A percentile compares a stretch with the other conserved stretches of the same genome.
Conservation (phyloP, 192 early-diverging fungal genomes). For the Chytriomyces hyalinus region DNA sequence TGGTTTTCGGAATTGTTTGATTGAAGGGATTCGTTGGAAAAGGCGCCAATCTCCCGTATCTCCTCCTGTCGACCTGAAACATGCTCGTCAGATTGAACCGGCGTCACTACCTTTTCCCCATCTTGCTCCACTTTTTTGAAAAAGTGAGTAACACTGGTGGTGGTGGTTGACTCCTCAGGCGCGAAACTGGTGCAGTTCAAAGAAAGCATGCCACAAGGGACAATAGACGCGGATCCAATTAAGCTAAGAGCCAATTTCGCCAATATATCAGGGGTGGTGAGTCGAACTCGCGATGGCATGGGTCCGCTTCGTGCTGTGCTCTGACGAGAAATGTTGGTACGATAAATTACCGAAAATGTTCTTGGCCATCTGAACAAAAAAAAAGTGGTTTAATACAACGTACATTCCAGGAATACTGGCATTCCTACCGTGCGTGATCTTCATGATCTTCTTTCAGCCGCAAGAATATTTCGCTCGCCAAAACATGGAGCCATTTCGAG, state of each 20-base stretch:
- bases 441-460: constrained; percentile 59
- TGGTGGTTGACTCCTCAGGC: constrained; percentile 8
- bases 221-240: neutral
- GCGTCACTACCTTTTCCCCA: neutral
- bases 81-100: neutral
- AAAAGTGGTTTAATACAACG: neutral
- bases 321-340: neutral
- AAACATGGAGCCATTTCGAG: constrained; percentile 57
- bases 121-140: constrained; percentile 5
- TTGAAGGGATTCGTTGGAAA: neutral
- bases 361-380: constrained; percentile 49
- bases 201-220: neutral
- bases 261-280: neutral
- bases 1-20: neutral
- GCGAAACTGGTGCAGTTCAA: neutral
- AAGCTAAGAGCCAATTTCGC: constrained; percentile 13
- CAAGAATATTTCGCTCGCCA: constrained; percentile 58
- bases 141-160: constrained; percentile 2
- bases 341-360: constrained; percentile 46
- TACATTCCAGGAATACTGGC: neutral
- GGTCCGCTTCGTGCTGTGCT: neutral
- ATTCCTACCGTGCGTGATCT: constrained; percentile 41
- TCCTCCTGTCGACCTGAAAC: neutral
- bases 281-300: constrained; percentile 8
- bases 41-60: neutral